A percentile compares a stretch with the other conserved stretches of the same genome.
phyloP scores from a whole-genome alignment of 2,329 filamentous ascomycete species.

The Amauroascus niger region DNA sequence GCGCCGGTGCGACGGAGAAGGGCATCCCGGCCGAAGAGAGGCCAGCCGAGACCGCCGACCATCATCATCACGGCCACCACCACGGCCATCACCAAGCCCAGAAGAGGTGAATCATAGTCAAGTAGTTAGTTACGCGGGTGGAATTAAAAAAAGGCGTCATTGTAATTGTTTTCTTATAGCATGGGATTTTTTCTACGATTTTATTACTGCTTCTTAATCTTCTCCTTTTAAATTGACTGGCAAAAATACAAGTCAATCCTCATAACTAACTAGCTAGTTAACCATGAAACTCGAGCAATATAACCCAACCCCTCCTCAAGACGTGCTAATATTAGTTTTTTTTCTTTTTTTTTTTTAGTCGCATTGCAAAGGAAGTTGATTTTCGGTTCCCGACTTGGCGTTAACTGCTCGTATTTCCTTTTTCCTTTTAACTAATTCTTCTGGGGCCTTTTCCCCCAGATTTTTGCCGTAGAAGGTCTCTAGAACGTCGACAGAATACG shows the following conservation, averaged over 20 bases:
- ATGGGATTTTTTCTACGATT: background rate
- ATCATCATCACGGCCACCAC: background rate
- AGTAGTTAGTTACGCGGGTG: no score
- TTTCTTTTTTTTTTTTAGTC: background rate
- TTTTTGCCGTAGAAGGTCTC: background rate
- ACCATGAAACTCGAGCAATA: background rate
- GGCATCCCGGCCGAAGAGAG: conserved; percentile 1
- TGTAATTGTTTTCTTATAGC: background rate
- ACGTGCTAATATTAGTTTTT: background rate
- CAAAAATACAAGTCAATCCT: background rate
- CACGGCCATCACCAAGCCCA: background rate
- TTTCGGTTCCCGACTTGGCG: background rate
- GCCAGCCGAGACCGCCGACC: background rate
- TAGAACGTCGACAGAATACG: background rate
- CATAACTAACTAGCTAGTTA: no score
- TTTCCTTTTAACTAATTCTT: no score
- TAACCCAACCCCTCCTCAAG: background rate
- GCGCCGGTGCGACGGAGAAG: background rate
- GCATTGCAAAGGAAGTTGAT: conserved; percentile 1
- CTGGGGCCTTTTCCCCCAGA: background rate
- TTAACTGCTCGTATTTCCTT: no score
- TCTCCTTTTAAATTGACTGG: background rate
- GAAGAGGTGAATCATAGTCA: background rate
- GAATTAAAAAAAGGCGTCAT: background rate
- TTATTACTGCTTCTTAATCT: no score